Base-by-base conservation (phyloP, 805 yeast species). In the Myxozyma vanderwaltii region DNA sequence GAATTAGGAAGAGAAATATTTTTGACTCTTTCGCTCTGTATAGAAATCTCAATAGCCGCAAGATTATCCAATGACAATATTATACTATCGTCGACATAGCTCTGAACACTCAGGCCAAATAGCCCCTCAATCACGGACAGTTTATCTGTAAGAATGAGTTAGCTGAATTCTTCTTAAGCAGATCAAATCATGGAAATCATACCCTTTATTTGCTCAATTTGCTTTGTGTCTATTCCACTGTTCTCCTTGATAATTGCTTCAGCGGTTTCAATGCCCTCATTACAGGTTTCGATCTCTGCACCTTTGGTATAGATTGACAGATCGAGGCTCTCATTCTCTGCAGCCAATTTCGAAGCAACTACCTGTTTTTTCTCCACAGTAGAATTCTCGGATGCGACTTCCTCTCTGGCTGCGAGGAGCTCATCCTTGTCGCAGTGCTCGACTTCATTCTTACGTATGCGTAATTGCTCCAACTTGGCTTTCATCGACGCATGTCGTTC, bases 231-330 rank as follows among this genome's bases (percentile, higher is more conserved):
- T 21, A 68, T 54, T 10, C 63, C 63, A 13, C 62, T 55, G 51
- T 63, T 59, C 26, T 54, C 60, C 17, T 60, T 51, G 10, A 57
- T 58, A 3, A 61, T 54, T n/a, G 54, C 45, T 53, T 70, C 71
- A 17, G 65, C 68, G 7, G 43, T 53, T 1, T 52, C 41, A 31
- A 72, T 63, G 8, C 58, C 50, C 5, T 53, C 43, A 38, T 61
- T 45, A 47, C 64, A 27, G 15, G 44, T 23, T 13, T 54, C 51
- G 31, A 69, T 55, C 15, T 50, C 67, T 3, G 51, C 57, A 1
- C 41, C 31, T 13, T 55, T 56, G 4, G 57, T 52, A 13, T 55
- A 58, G 13, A 67, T 50, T 31, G 63, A 39, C 2, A 39, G 4
- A 4, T 26, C 51, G 24, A 47, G 53, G 17, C 21, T 17, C 41